Evolutionary conservation across 23 red algal genomes (phyloP), one percentile per base, ranked within the genome.

Genomic region (Gracilaria caudata): DNA sequence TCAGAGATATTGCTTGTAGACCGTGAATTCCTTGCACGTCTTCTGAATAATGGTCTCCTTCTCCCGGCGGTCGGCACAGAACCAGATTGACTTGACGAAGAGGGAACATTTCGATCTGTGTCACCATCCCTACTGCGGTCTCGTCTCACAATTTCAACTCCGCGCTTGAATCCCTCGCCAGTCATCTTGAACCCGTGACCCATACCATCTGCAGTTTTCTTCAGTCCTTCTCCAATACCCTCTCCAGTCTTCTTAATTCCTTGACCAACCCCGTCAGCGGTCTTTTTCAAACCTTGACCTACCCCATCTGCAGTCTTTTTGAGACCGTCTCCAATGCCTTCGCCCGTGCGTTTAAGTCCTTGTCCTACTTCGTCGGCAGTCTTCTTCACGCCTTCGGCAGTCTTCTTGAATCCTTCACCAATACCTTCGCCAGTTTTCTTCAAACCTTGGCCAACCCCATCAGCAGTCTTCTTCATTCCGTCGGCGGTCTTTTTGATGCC

Each of bases 321-420:
- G 26, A 91, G 11, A 23, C 87, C 77, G 1, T 51, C 86, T 0
- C 86, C 58, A 44, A 81, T 55, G 24, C 54, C 83, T 28, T 79
- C 84, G 12, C 84, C 84, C 7, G 84, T 89, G 20, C 63, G 66
- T 56, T 58, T 65, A 0, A 77, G 24, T 19, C 85, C 85, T 9
- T 49, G 46, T 24, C 73, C 73, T 26, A 89, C 51, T 40, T 72
- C 85, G 32, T 79, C 72, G 20, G 61, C 46, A 1, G 85, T 89
- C 55, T 89, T 89, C 57, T 86, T 86, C 26, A n/a, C n/a, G n/a
- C 85, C 85, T 30, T 66, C 85, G 1, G 85, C 85, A 7, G 77
- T 81, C 28, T 73, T 81, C 78, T 91, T 91, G 19, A 91, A 25
- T 4, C 87, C 87, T n/a, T 55, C 74, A 21, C 76, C 74, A 38